Evolutionary conservation across 1,284 basidiomycete species (phyloP).

Genomic region (Leccinum subrobustum): DNA sequence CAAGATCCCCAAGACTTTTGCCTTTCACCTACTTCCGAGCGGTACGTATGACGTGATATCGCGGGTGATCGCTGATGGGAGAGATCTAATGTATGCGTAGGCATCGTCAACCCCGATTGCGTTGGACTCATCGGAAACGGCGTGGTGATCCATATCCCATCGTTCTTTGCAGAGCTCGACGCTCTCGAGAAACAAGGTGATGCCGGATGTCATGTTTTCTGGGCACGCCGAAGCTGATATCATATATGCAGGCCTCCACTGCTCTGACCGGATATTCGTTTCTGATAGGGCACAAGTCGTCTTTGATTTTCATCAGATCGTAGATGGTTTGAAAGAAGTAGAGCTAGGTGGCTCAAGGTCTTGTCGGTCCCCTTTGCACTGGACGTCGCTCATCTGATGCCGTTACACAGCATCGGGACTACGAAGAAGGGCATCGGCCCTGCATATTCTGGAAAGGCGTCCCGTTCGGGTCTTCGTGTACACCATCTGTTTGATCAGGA

Average conservation of each 20-base stretch:
- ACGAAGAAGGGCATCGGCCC: slow-evolving; percentile 99
- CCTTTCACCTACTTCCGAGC: slow-evolving; percentile 94
- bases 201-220: slow-evolving; percentile 13
- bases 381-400: slow-evolving; percentile 4
- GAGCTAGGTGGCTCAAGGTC: slow-evolving; percentile 87
- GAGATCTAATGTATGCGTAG: slow-evolving; percentile 38
- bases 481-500: slow-evolving; percentile 94
- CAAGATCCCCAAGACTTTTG: slow-evolving; percentile 80
- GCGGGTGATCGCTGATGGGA: not conserved
- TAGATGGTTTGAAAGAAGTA: slow-evolving; percentile 97
- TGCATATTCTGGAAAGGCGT: slow-evolving; percentile 97
- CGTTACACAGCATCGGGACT: slow-evolving; percentile 80
- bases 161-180: slow-evolving; percentile 94
- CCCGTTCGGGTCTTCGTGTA: slow-evolving; percentile 91
- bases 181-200: slow-evolving; percentile 83
- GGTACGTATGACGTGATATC: slow-evolving; percentile 48
- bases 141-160: slow-evolving; percentile 93
- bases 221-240: not conserved
- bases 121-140: slow-evolving; percentile 90
- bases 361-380: slow-evolving; percentile 15
- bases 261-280: slow-evolving; percentile 83
- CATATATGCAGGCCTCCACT: slow-evolving; percentile 72
- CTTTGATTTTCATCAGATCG: slow-evolving; percentile 99
- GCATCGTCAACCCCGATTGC: slow-evolving; percentile 88
- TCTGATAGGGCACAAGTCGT: slow-evolving; percentile 97